Base-by-base conservation (phyloP, 768 basidiomycete species). In the Tricholoma flavovirens region DNA sequence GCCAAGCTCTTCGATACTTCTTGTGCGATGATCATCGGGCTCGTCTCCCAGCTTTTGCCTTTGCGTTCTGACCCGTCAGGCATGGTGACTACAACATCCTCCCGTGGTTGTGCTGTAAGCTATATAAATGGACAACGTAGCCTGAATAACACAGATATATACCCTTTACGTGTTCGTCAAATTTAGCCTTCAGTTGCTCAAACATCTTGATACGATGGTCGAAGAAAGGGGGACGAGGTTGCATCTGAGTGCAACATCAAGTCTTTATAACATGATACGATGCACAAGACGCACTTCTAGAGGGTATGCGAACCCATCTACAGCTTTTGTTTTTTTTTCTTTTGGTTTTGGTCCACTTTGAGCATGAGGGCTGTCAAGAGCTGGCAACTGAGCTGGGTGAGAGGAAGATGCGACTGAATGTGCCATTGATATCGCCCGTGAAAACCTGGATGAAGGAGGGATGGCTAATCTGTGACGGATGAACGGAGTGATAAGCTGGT, bases 41-140 rank as follows among this genome's bases (percentile, higher is more conserved):
- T 88, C 17, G 96, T 98, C 76, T 97, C 91, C 93, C 93, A 99
- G 69, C 90, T 88, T 57, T 76, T 93, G 17, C 83, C 96, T 58
- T 88, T 83, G 52, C 90, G 83, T 63, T 87, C 80, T 6, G 88
- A 84, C 14, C 95, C 93, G 76, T 98, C 91, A 5, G 84, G 88
- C 60, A 99, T 71, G 3, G 90, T 93, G 66, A 99, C 75, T 2
- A 75, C 77, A 63, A 98, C 96, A 48, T 88, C 84, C 60, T 89
- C 83, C 36, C 92, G 83, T 6, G 91, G 86, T 76, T 96, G 90
- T 1, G 77, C 88, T 88, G 49, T 46, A 38, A 32, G 38, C 24
- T 24, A 32, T 12, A 29, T 42, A 17, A 17, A 46, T 19, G 55
- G 35, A 52, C 57, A 22, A 33, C 12, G 14, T 6, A 21, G 11